Evolutionary conservation across 176 grass and related monocot species (phyloP), one percentile per base, ranked within the genome.

Genomic region (Bonia amplexicaulis): DNA sequence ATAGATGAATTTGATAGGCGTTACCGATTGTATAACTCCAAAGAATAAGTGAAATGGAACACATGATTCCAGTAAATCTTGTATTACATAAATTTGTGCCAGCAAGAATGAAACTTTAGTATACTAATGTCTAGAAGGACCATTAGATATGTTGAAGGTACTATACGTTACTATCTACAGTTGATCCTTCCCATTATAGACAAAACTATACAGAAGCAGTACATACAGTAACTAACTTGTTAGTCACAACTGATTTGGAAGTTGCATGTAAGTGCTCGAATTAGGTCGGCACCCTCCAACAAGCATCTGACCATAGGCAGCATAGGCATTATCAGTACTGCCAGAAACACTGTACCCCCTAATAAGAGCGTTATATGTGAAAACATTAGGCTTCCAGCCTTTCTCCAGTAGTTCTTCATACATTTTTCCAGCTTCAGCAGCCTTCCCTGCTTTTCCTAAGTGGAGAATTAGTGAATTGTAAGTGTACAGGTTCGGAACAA

Each of bases 281-380:
- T 98, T 92, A 23, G 96, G 96, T 15, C 13, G 78, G 76, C 89
- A 98, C 45, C 96, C 96, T 33, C 89, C 85, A 81, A 82, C 76
- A 74, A 91, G 84, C 96, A 98, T 98, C 78, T 62, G 92, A 80
- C 88, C 89, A 83, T 94, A 96, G 35, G 94, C 66, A 17, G 91
- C 77, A 84, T 94, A 98, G 66, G 93, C 91, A 58, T 88, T 79
- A 44, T 98, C 91, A 20, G 90, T 74, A 79, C 78, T 86, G 54
- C 93, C 91, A 49, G 88, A 89, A 35, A 80, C 71, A 66, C 78
- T 93, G 60, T 96, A 99, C 6, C 91, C 93, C 69, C 87, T 85
- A 69, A 96, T 99, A 52, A 99, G 91, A 37, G 93, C 93, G 68
- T 99, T 96, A 69, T 99, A 96, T 40, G 96, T 99, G 84, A 95